These are phyloP conservation scores for Mucor plumbeus DNA, from an alignment of 371 early-diverging fungal species.

Conservation along the genomic window DNA sequence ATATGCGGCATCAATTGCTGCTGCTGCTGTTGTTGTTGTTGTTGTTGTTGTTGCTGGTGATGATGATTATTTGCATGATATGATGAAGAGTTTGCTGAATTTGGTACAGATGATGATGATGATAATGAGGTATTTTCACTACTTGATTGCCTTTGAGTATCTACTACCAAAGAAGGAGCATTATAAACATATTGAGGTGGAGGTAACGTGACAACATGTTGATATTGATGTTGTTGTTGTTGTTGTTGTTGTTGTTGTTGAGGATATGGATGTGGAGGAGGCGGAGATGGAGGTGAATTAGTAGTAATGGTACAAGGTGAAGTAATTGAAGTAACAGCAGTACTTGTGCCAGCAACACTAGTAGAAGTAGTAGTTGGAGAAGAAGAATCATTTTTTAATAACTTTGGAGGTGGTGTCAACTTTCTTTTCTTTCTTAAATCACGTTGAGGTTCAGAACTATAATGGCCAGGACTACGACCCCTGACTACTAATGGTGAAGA, in stretches of 20 bases:
- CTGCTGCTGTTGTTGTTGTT: slow-evolving; percentile 6
- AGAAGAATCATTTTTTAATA: not conserved
- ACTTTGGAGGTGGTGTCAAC: not conserved
- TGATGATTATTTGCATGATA: too few species aligned
- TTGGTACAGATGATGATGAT: slow-evolving; percentile 1
- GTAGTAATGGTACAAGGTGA: not conserved
- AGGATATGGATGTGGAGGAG: not conserved
- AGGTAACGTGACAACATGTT: slow-evolving; percentile 18
- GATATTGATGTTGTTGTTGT: not conserved
- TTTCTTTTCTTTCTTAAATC: slow-evolving; percentile 10
- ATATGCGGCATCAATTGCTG: slow-evolving; percentile 8
- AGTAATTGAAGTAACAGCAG: not conserved
- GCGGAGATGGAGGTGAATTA: not conserved
- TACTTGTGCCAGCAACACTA: not conserved
- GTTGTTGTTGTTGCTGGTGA: too few species aligned
- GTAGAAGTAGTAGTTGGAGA: not conserved
- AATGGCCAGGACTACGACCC: slow-evolving; percentile 90
- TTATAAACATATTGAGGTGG: slow-evolving; percentile 26
- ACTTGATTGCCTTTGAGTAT: not conserved
- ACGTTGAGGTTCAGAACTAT: slow-evolving; percentile 53
- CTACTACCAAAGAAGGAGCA: slow-evolving; percentile 22
- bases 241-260: too few species aligned
- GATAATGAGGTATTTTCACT: slow-evolving; percentile 5
- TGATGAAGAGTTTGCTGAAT: not conserved
- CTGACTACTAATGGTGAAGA: slow-evolving; percentile 85